Conservation (phyloP, 805 yeast species). For the Blastobotrys robertii region DNA sequence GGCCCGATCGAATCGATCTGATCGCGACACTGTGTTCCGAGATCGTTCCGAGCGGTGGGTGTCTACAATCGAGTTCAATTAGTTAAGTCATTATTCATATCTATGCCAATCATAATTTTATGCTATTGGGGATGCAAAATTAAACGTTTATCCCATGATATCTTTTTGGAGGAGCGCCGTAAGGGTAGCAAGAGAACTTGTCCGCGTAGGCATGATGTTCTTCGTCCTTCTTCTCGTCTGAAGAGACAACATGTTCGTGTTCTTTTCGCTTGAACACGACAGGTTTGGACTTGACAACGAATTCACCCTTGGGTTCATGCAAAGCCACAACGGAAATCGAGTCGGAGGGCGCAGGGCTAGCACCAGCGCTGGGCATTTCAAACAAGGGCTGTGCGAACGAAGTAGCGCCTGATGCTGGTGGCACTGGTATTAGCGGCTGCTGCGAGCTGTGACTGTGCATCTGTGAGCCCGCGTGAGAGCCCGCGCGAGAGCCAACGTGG, state of each 20-base stretch:
- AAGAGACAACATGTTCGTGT: background rate
- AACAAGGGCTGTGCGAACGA: background rate
- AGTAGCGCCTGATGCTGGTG: background rate
- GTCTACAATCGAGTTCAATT: too few relatives aligned
- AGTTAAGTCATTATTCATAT: background rate
- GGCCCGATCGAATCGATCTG: too few relatives aligned
- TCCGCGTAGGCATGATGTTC: conserved; percentile 5
- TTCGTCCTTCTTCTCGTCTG: background rate
- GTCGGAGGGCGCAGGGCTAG: background rate
- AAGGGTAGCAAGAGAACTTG: conserved; percentile 12
- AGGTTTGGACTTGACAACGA: background rate
- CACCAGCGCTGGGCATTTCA: background rate
- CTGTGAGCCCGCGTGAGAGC: background rate
- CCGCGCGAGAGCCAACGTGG: background rate
- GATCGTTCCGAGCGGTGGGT: too few relatives aligned
- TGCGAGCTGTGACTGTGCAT: background rate
- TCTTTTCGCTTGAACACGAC: conserved; percentile 4
- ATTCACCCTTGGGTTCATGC: background rate
- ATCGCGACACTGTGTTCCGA: too few relatives aligned
- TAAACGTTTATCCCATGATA: conserved; percentile 12
- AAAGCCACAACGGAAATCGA: background rate
- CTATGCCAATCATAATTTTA: too few relatives aligned
- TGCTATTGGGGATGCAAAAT: background rate
- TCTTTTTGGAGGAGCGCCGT: conserved; percentile 12
- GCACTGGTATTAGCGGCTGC: background rate